These are phyloP conservation scores for Tubosaeta sp. DNA, from an alignment of 768 basidiomycete genomes.

Conservation along the genomic window DNA sequence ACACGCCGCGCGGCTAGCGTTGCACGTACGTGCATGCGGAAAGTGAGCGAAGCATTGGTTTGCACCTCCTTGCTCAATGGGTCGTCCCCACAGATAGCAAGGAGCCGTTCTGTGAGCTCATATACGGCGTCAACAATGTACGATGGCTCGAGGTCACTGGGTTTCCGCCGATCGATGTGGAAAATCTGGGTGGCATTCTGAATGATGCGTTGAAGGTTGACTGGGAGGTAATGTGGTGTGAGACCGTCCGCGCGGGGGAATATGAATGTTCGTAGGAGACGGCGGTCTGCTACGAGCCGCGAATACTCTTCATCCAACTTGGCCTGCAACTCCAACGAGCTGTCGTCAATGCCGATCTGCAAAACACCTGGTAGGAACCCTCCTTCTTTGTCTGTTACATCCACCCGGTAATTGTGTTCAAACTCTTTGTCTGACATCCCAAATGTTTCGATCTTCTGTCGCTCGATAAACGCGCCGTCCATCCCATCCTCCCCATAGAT, in stretches of 20 bases:
- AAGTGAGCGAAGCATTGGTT: conserved; percentile 83
- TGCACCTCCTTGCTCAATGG: conserved; percentile 72
- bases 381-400: conserved; percentile 77
- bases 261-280: conserved; percentile 71
- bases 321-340: conserved; percentile 75
- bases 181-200: conserved; percentile 96
- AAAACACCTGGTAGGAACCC: conserved; percentile 78
- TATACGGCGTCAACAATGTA: conserved; percentile 81
- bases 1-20: conserved; percentile 86
- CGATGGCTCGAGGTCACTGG: conserved; percentile 84
- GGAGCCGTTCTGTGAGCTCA: conserved; percentile 68
- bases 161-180: conserved; percentile 92
- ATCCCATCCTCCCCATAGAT: conserved; percentile 98
- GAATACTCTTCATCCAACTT: conserved; percentile 77
- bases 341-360: conserved; percentile 85
- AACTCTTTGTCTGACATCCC: conserved; percentile 78
- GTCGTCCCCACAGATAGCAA: conserved; percentile 88
- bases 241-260: conserved; percentile 74
- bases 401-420: conserved; percentile 91
- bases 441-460: conserved; percentile 89
- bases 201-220: conserved; percentile 92
- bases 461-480: conserved; percentile 97
- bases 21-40: conserved; percentile 90
- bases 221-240: conserved; percentile 82
- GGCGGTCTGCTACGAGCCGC: conserved; percentile 70